Conservation (phyloP, 164 flowering plant species). For the Aristolochia contorta region DNA sequence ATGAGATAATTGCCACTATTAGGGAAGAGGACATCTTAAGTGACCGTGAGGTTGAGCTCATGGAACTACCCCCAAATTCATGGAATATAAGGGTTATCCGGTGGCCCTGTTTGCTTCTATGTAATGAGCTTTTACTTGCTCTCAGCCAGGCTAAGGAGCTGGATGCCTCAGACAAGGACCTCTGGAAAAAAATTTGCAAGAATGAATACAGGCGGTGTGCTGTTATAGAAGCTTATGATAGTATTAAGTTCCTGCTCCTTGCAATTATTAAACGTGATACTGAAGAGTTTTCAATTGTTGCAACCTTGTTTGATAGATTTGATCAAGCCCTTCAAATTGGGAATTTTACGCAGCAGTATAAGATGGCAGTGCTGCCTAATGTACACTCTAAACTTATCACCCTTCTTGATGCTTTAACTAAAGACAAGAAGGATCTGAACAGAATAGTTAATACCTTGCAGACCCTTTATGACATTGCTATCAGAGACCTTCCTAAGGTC, state of each 20-base stretch:
- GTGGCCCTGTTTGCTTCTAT: slow-evolving; percentile 89
- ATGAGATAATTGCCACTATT: slow-evolving; percentile 56
- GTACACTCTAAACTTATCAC: slow-evolving; percentile 52
- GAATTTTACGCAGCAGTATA: slow-evolving; percentile 46
- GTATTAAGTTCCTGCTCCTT: slow-evolving; percentile 55
- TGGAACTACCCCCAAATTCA: slow-evolving; percentile 65
- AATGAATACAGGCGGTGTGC: slow-evolving; percentile 83
- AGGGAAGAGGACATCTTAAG: slow-evolving; percentile 87
- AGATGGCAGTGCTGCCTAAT: slow-evolving; percentile 25
- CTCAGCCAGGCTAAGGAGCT: slow-evolving; percentile 70
- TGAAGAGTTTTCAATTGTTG: slow-evolving; percentile 54
- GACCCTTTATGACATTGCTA: slow-evolving; percentile 63
- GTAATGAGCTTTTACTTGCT: slow-evolving; percentile 87
- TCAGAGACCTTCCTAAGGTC: slow-evolving; percentile 51
- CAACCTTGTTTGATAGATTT: slow-evolving; percentile 43
- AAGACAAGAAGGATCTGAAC: slow-evolving; percentile 32
- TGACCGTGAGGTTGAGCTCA: slow-evolving; percentile 68
- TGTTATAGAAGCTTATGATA: slow-evolving; percentile 76
- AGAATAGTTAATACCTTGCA: slow-evolving; percentile 56
- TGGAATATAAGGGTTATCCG: slow-evolving; percentile 86
- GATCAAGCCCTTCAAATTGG: slow-evolving; percentile 36
- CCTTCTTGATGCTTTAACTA: slow-evolving; percentile 48
- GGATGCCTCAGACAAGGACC: slow-evolving; percentile 37
- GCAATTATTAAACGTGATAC: slow-evolving; percentile 38
- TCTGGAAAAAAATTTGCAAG: slow-evolving; percentile 68